A percentile compares a stretch with the other conserved stretches of the same genome.
These are phyloP conservation scores for Mantamonas sphyraenae DNA, from an alignment of 78 protist species.

Conservation along the genomic window DNA sequence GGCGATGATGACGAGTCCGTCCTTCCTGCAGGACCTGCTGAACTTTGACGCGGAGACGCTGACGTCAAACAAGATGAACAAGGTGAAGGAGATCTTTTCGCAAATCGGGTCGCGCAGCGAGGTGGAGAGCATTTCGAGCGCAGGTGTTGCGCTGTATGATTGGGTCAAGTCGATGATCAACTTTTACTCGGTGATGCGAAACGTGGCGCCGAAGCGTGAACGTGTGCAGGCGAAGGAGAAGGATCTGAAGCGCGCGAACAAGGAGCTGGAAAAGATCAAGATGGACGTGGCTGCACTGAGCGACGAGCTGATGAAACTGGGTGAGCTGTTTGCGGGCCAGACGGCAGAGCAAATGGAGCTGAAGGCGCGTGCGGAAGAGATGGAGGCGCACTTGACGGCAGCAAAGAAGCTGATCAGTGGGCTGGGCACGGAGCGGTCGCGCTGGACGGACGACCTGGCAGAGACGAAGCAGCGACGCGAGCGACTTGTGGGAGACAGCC, in stretches of 20 bases:
- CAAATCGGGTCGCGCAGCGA: slow-evolving; percentile 3
- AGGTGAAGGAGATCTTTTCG: slow-evolving; percentile 23
- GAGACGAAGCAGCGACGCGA: slow-evolving; percentile 8
- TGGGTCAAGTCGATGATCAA: slow-evolving; percentile 70
- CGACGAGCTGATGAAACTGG: slow-evolving; percentile 4
- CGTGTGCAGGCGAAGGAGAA: slow-evolving; percentile 17
- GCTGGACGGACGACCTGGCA: slow-evolving; percentile 61
- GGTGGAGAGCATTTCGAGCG: slow-evolving; percentile 26
- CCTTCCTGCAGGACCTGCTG: slow-evolving; percentile 35
- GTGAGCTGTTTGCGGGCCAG: slow-evolving; percentile 7
- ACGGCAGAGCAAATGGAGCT: slow-evolving; percentile 37
- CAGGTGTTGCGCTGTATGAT: slow-evolving; percentile 53
- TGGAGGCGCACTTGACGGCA: slow-evolving; percentile 53
- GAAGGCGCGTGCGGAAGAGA: slow-evolving; percentile 29
- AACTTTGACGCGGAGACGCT: slow-evolving; percentile 35
- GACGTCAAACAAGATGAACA: slow-evolving; percentile 17
- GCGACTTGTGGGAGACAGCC: slow-evolving; percentile 57
- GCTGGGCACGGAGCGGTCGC: slow-evolving; percentile 51
- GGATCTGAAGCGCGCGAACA: slow-evolving; percentile 8
- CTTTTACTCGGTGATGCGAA: slow-evolving; percentile 46
- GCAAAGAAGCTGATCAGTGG: slow-evolving; percentile 71
- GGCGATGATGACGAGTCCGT: slow-evolving; percentile 47
- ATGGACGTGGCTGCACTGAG: slow-evolving; percentile 9
- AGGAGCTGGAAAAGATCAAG: slow-evolving; percentile 13
- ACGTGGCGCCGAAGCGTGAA: slow-evolving; percentile 50